Evolutionary conservation across 192 early-diverging fungal species (phyloP), one percentile per base, ranked within the genome.

Genomic region (Bifiguratus adelaidae): DNA sequence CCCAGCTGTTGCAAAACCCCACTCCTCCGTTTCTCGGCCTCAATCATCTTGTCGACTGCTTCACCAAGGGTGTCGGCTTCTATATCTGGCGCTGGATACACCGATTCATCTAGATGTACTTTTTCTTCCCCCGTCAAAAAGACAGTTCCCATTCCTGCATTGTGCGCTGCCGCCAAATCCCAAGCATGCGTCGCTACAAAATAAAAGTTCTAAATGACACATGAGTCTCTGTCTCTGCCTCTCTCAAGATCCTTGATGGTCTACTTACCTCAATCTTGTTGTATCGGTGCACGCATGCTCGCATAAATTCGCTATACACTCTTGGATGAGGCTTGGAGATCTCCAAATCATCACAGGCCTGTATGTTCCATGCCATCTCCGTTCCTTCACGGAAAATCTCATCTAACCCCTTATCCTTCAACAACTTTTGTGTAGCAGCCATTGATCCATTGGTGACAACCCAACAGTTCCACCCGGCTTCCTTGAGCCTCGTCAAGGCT

Each of bases 241-340:
- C 27, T 24, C 0, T 19, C 24, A 20, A 20, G 1, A 41, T 12
- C 12, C 3, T n/a, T 2, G 23, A 19, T 5, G 21, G 15, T 3
- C 20, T 11, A n/a, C 36, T 33, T 61, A 56, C 60, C 38, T 61
- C 60, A 38, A 61, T 61, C 21, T 29, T 23, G 29, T 61, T 55
- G 13, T 44, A 55, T 22, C 35, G 34, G 11, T 50, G 53, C 2
- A 61, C 47, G 11, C 34, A 35, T 6, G 32, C 11, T 23, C 60
- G 34, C 60, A 61, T 61, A 18, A 50, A 24, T 22, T 55, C 44
- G 8, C 47, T 41, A 18, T 61, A 61, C 27, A 61, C 54, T 36
- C 53, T 55, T 0, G 60, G 53, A 48, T 61, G 60, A 11, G 60
- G 60, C 41, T 61, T 61, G 4, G 60, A 43, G 1, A 61, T 12